Evolutionary conservation across 495 filamentous ascomycete genomes (phyloP).

Genomic region (Penicillium simplicissimum): DNA sequence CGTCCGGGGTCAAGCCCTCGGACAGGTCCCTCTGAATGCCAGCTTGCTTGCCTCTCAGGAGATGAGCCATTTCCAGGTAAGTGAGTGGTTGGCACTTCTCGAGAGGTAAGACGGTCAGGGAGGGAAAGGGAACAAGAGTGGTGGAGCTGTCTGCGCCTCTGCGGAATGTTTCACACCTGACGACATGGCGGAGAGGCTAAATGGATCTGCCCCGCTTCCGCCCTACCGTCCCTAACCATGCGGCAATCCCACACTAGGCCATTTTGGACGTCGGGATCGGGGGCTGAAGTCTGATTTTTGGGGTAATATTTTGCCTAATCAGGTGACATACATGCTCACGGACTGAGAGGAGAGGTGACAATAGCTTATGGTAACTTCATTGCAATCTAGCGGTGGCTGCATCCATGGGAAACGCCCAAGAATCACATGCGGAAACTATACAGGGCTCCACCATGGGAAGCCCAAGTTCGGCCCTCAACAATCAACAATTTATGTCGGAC

Average conservation of each 20-base stretch:
- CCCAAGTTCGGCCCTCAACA: not conserved
- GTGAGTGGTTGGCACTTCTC: constrained; percentile 3
- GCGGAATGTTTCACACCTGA: constrained; percentile 24
- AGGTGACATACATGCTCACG: not conserved
- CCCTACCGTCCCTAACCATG: constrained; percentile 10
- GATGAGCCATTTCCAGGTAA: constrained; percentile 65
- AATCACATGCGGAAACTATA: constrained; percentile 22
- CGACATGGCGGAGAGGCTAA: constrained; percentile 35
- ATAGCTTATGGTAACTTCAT: not conserved
- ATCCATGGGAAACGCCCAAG: not conserved
- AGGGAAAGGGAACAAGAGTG: constrained; percentile 19
- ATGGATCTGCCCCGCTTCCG: constrained; percentile 34
- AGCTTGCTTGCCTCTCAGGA: constrained; percentile 88
- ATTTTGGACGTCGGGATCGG: not conserved
- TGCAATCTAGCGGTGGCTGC: not conserved
- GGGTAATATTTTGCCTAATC: not conserved
- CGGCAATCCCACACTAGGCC: not conserved
- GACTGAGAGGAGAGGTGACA: no score
- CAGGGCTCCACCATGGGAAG: not conserved
- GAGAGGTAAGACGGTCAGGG: not conserved
- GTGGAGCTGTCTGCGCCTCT: constrained; percentile 20
- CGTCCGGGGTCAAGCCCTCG: constrained; percentile 66
- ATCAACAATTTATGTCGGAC: not conserved
- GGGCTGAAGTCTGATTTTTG: not conserved
- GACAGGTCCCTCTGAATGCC: constrained; percentile 91